These are phyloP conservation scores for Penicillium cataractarum DNA, from an alignment of 495 filamentous ascomycete species.

Conservation along the genomic window DNA sequence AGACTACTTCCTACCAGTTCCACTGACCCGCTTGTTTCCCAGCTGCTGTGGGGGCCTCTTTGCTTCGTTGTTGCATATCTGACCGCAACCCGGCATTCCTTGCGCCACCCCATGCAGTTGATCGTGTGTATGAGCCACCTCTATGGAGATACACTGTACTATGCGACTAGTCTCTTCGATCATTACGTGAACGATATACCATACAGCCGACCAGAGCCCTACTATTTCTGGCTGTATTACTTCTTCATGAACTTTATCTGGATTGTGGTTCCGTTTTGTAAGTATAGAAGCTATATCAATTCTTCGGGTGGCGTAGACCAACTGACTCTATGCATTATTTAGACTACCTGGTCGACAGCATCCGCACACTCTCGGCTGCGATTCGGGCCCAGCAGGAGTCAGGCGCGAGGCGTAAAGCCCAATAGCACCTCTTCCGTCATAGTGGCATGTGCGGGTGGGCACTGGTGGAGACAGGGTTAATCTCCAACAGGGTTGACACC, in stretches of 20 bases:
- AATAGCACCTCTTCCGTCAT: constrained; percentile 37
- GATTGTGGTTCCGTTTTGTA: constrained; percentile 73
- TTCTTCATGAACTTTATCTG: constrained; percentile 85
- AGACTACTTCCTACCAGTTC: too few species aligned
- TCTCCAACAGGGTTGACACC: constrained; percentile 4
- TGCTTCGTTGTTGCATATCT: constrained; percentile 67
- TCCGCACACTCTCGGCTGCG: constrained; percentile 49
- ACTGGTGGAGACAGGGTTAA: constrained; percentile 11
- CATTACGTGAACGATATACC: constrained; percentile 56
- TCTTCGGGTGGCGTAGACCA: background rate
- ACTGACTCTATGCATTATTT: constrained; percentile 17
- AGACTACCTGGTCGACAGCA: constrained; percentile 60
- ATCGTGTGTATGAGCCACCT: constrained; percentile 78
- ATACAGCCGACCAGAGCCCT: constrained; percentile 74
- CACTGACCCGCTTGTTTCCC: constrained; percentile 15
- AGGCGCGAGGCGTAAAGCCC: constrained; percentile 39
- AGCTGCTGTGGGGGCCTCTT: constrained; percentile 80
- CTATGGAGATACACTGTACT: constrained; percentile 86
- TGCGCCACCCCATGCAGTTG: constrained; percentile 72
- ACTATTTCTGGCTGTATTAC: constrained; percentile 91
- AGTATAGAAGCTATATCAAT: constrained; percentile 26
- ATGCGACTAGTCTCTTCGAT: constrained; percentile 76
- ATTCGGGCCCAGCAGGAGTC: constrained; percentile 46
- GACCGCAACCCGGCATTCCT: constrained; percentile 59
- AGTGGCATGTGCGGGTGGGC: constrained; percentile 18